Conservation (phyloP, 2,329 filamentous ascomycete species). For the Lachnellula arida region DNA sequence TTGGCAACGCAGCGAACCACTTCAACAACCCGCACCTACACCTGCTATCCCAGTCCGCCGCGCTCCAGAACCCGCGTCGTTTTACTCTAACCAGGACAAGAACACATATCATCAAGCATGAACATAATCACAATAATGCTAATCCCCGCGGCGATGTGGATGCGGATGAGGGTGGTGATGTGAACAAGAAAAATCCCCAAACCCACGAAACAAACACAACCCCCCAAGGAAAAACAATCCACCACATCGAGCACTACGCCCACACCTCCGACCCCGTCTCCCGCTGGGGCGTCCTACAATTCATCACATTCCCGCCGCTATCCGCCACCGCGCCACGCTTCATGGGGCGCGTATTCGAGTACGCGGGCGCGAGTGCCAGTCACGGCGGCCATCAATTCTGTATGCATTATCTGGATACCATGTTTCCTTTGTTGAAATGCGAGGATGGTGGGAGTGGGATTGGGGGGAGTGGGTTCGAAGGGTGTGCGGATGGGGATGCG, state of each 20-base stretch:
- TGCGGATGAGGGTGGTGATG: constrained; percentile 14
- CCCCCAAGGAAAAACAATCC: constrained; percentile 45
- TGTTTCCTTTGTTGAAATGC: constrained; percentile 27
- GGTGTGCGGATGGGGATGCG: constrained; percentile 7
- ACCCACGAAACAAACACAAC: not conserved
- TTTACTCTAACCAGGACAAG: constrained; percentile 25
- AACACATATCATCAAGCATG: constrained; percentile 14
- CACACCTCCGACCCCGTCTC: constrained; percentile 71
- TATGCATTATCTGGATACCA: constrained; percentile 32
- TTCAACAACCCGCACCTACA: constrained; percentile 71
- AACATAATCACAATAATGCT: constrained; percentile 15
- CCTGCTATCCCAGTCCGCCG: constrained; percentile 39
- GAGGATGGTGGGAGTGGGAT: constrained; percentile 19
- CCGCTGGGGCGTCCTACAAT: constrained; percentile 69
- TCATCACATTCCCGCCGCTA: constrained; percentile 33
- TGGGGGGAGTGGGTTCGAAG: constrained; percentile 14
- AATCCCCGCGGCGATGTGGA: constrained; percentile 13
- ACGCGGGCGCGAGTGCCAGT: not conserved
- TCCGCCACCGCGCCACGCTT: constrained; percentile 17
- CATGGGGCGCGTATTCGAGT: constrained; percentile 29
- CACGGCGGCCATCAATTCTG: constrained; percentile 29
- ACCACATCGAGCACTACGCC: constrained; percentile 76
- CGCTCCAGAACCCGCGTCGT: constrained; percentile 33
- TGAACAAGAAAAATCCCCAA: no score
- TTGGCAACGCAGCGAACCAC: constrained; percentile 74